A percentile compares a stretch with the other conserved stretches of the same genome.
These are phyloP conservation scores for Debaryomyces castellii DNA, from an alignment of 805 yeast genomes.

Conservation along the genomic window DNA sequence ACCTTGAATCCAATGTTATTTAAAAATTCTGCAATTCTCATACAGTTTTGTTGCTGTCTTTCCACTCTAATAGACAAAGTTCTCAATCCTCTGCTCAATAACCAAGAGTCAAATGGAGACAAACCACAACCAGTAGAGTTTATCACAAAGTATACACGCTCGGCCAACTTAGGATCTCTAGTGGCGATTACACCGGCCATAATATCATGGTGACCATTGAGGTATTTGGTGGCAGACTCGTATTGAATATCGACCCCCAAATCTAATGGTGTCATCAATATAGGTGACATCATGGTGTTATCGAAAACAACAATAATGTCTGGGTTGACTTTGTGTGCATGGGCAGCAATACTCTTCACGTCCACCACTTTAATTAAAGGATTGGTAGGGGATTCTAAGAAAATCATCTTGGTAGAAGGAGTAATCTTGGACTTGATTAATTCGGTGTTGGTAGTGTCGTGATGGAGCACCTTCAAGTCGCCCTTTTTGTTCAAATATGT, in stretches of 20 bases:
- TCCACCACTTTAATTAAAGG: conserved; percentile 89
- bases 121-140: conserved; percentile 91
- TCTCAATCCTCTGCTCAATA: conserved; percentile 82
- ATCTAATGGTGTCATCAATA: conserved; percentile 80
- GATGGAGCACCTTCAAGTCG: conserved; percentile 66
- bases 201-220: conserved; percentile 93
- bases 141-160: conserved; percentile 69
- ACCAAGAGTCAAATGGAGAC: conserved; percentile 92
- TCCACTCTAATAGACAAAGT: conserved; percentile 85
- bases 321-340: conserved; percentile 69
- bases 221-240: conserved; percentile 89
- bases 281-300: conserved; percentile 96
- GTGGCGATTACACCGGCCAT: conserved; percentile 94
- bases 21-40: conserved; percentile 71
- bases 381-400: conserved; percentile 90
- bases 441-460: conserved; percentile 76
- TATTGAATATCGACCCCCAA: conserved; percentile 89
- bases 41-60: conserved; percentile 82
- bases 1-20: conserved; percentile 70
- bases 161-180: conserved; percentile 60
- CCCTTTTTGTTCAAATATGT: conserved; percentile 66
- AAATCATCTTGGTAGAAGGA: conserved; percentile 66
- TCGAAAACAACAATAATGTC: conserved; percentile 78
- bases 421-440: conserved; percentile 57
- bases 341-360: conserved; percentile 60